Conservation (phyloP, 768 basidiomycete species). For the Auricularia sp. region DNA sequence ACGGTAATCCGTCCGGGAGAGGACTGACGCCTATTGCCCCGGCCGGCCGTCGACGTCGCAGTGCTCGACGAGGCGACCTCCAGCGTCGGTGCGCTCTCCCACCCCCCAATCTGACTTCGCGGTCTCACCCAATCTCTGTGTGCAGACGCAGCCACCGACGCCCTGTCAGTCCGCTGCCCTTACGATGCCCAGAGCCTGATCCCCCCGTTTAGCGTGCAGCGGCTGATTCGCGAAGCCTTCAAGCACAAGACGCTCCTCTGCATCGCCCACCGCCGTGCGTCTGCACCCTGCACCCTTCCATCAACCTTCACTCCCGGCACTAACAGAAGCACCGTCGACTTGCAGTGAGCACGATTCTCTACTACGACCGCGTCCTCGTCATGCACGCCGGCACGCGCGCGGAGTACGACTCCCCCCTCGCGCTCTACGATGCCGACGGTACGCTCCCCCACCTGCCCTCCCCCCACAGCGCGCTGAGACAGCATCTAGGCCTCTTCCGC, state of each 20-base stretch:
- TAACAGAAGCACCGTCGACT: slow-evolving; percentile 9
- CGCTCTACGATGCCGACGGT: slow-evolving; percentile 45
- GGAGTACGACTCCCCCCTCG: slow-evolving; percentile 66
- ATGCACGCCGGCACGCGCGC: slow-evolving; percentile 61
- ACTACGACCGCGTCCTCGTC: slow-evolving; percentile 65
- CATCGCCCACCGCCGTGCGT: slow-evolving; percentile 15
- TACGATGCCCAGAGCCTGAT: background rate
- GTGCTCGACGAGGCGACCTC: slow-evolving; percentile 50
- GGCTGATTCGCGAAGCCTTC: slow-evolving; percentile 2
- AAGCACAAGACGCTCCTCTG: slow-evolving; percentile 3
- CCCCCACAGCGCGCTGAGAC: slow-evolving; percentile 17
- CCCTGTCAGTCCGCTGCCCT: background rate
- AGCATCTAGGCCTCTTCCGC: slow-evolving; percentile 41
- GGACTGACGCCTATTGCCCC: background rate
- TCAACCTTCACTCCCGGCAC: background rate
- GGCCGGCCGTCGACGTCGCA: background rate
- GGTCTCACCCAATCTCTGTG: slow-evolving; percentile 30
- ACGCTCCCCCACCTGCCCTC: background rate
- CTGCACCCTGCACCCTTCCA: background rate
- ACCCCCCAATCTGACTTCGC: background rate
- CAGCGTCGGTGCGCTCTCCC: slow-evolving; percentile 34
- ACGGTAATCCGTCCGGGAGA: background rate
- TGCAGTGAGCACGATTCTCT: slow-evolving; percentile 36
- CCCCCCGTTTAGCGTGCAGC: slow-evolving; percentile 19
- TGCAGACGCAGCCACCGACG: background rate